These are phyloP conservation scores for Yamadazyma phyllophila DNA, from an alignment of 805 yeast genomes.

Conservation along the genomic window DNA sequence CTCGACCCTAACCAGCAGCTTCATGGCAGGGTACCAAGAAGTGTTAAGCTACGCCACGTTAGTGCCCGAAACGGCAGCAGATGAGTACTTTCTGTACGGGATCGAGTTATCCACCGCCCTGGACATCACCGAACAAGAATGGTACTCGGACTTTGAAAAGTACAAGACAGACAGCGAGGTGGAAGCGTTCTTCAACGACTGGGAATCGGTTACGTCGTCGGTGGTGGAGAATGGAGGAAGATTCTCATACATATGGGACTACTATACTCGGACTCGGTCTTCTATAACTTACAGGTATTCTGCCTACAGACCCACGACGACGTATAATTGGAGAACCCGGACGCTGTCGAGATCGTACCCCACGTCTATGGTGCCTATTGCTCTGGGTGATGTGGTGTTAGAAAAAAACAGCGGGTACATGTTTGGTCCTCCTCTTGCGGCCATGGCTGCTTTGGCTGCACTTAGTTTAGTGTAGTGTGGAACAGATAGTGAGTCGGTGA, in stretches of 20 bases:
- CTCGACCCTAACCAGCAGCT: neutral
- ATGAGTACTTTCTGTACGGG: neutral
- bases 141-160: neutral
- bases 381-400: too few relatives aligned
- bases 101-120: neutral
- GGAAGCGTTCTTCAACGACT: neutral
- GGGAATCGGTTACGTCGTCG: neutral
- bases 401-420: too few relatives aligned
- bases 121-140: neutral
- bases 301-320: neutral
- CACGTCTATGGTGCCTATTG: too few relatives aligned
- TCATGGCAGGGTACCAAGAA: neutral
- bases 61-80: neutral
- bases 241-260: neutral
- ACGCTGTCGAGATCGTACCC: too few relatives aligned
- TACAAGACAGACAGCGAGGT: neutral
- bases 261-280: neutral
- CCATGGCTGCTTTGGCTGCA: too few relatives aligned
- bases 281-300: neutral
- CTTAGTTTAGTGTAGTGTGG: too few relatives aligned
- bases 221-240: neutral
- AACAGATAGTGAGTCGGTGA: too few relatives aligned
- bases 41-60: neutral
- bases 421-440: too few relatives aligned
- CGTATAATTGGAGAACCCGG: too few relatives aligned